A percentile compares a stretch with the other conserved stretches of the same genome.
phyloP scores from a whole-genome alignment of 169 alveolate species.

The Perkinsus chesapeaki region DNA sequence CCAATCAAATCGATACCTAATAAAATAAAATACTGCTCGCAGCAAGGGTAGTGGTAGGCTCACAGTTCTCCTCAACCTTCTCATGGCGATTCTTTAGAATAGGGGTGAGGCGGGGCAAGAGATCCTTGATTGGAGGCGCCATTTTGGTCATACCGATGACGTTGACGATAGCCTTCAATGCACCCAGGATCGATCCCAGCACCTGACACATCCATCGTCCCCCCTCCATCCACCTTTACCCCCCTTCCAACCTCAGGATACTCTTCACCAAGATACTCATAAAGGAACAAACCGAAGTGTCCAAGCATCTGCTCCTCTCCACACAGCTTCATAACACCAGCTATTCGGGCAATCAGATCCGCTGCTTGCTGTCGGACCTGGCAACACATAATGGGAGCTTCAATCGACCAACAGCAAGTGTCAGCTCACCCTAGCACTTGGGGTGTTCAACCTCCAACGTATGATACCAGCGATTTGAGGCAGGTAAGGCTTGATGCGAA shows the following conservation, averaged over 20 bases:
- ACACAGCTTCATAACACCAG: slow-evolving; percentile 90
- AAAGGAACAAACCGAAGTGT: slow-evolving; percentile 90
- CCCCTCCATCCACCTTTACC: neutral
- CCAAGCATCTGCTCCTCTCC: slow-evolving; percentile 95
- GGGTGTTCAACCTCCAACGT: slow-evolving; percentile 90
- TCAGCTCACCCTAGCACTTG: slow-evolving; percentile 67
- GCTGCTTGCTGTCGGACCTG: slow-evolving; percentile 98
- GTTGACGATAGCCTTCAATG: slow-evolving; percentile 95
- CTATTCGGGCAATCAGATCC: slow-evolving; percentile 91
- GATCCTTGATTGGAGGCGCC: slow-evolving; percentile 99
- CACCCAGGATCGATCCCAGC: slow-evolving; percentile 94
- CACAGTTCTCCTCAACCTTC: slow-evolving; percentile 90
- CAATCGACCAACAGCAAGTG: slow-evolving; percentile 40
- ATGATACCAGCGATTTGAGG: slow-evolving; percentile 96
- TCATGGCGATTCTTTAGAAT: slow-evolving; percentile 97
- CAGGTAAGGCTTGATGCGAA: slow-evolving; percentile 90
- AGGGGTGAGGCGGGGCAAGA: slow-evolving; percentile 98
- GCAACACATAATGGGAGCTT: neutral
- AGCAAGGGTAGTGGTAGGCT: neutral
- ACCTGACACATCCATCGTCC: slow-evolving; percentile 11
- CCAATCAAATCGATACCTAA: slow-evolving; percentile 91
- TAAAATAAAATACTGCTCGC: slow-evolving; percentile 22
- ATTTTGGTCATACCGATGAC: slow-evolving; percentile 95
- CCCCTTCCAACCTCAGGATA: slow-evolving; percentile 92
- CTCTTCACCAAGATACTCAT: slow-evolving; percentile 98